These are phyloP conservation scores for Phytophthora pisi DNA, from an alignment of 352 stramenopile species.

Conservation along the genomic window DNA sequence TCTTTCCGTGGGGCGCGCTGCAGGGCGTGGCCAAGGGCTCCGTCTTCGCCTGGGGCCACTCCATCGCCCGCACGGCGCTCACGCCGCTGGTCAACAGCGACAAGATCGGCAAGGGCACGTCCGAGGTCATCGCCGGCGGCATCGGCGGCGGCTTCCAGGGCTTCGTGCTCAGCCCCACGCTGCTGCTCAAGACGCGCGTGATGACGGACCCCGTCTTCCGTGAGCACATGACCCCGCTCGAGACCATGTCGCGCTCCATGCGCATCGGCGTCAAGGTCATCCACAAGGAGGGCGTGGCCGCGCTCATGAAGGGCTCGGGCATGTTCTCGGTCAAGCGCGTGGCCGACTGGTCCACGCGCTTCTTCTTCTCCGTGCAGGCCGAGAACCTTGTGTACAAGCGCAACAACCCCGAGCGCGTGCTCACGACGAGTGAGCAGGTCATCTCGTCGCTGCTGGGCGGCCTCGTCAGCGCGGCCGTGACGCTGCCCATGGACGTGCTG, in stretches of 20 bases:
- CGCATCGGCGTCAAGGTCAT: slow-evolving; percentile 91
- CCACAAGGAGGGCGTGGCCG: slow-evolving; percentile 79
- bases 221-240: slow-evolving; percentile 83
- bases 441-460: slow-evolving; percentile 86
- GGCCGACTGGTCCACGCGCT: slow-evolving; percentile 92
- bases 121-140: slow-evolving; percentile 88
- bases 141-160: slow-evolving; percentile 92
- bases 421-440: slow-evolving; percentile 81
- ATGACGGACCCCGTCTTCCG: slow-evolving; percentile 95
- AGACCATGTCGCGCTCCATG: slow-evolving; percentile 86
- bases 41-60: slow-evolving; percentile 91
- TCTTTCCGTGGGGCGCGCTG: slow-evolving; percentile 92
- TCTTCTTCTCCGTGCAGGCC: slow-evolving; percentile 90
- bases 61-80: slow-evolving; percentile 62
- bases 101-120: slow-evolving; percentile 57
- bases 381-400: slow-evolving; percentile 84
- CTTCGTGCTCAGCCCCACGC: slow-evolving; percentile 91
- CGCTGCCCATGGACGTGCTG: slow-evolving; percentile 93
- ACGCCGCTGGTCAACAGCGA: slow-evolving; percentile 63
- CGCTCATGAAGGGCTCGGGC: slow-evolving; percentile 92
- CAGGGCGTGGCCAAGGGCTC: slow-evolving; percentile 91
- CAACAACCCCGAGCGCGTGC: slow-evolving; percentile 57
- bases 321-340: slow-evolving; percentile 94
- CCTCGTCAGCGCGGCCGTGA: slow-evolving; percentile 74
- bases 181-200: slow-evolving; percentile 94